Base-by-base conservation (phyloP, 306 rosid genomes). In the Glycine soja region DNA sequence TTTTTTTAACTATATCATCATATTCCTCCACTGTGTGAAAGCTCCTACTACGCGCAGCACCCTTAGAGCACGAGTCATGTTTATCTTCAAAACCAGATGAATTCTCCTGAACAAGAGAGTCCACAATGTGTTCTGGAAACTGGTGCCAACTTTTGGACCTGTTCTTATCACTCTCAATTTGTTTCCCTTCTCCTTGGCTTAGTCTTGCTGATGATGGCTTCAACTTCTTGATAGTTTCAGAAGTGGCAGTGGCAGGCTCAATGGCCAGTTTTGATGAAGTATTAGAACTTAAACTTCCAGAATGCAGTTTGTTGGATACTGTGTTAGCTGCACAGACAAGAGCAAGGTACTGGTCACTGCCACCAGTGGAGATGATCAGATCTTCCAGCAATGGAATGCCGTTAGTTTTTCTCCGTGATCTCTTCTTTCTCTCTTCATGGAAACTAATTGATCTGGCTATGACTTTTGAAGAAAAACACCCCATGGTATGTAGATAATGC, bases 21-120 rank as follows among this genome's bases (percentile, higher is more conserved):
- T 82, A 84, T 76, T 88, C 91, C 58, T 86, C 88, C 59, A 86
- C 82, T n/a, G 91, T 86, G 76, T 88, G 91, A 70, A 86, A 84
- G 63, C 88, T 86, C 58, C 80, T 86, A 64, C 70, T 76, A 43
- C 87, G 58, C 16, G 30, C 42, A 12, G 10, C 81, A 84, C 53
- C 80, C 78, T 79, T 79, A 10, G 51, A 82, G 30, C 73, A 67
- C 42, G 40, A 64, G 10, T 82, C 70, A 53, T 73, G 65, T 68
- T 64, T 75, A 13, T 78, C 83, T 76, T 82, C 75, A 24, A 70
- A 45, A 81, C 66, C 81, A 56, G 73, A 72, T 43, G 74, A n/a
- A 57, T 43, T 81, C 76, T 85, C 86, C 70, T 48, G 80, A 53
- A 51, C 50, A 61, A 82, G 64, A 78, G 83, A 80, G 56, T 76